Evolutionary conservation across 2,329 filamentous ascomycete species (phyloP), one percentile per base, ranked within the genome.

Genomic region (Xylaria sp.): DNA sequence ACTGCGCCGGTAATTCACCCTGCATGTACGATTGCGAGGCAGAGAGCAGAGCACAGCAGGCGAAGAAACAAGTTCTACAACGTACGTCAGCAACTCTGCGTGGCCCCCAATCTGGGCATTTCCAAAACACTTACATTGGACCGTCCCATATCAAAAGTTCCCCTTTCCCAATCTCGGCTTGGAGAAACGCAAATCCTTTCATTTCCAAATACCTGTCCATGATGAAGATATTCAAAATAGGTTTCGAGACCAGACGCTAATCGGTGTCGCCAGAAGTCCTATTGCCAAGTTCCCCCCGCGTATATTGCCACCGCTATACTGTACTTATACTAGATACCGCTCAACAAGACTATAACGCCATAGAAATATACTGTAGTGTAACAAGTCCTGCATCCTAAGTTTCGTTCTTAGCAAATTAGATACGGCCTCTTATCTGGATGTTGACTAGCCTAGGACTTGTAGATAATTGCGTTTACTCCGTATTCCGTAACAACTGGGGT

Each of bases 371-470:
- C 55, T 44, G 20, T 62, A 34, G 32, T 54, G 44, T 54, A 34
- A 13, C 15, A 59, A 66, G 54, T 66, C 63, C 63, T 69, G 46
- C 59, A 61, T 67, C 10, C 41, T 41, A 54, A 37, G 41, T 44
- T 13, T 7, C 12, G 28, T n/a, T 20, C 65, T 23, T 23, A 12
- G 34, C 20, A 57, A 41, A 57, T 58, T 63, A 63, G 25, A 44
- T 13, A 51, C 46, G 57, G 57, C 18, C 20, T 39, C 46, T 10
- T 66, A 41, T 69, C 59, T 63, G 3, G 56, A 64, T 64, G 41
- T 32, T 50, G 56, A 60, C 59, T 70, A 70, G 68, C n/a, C 59
- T 70, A 70, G 68, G 68, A 70, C 68, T 61, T 61, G 2, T 20
- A 15, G 20, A 34, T 32, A 34, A 52, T 67, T 28, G 32, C 18